phyloP scores from a whole-genome alignment of 306 rosid genomes.

The Hippophae rhamnoides region DNA sequence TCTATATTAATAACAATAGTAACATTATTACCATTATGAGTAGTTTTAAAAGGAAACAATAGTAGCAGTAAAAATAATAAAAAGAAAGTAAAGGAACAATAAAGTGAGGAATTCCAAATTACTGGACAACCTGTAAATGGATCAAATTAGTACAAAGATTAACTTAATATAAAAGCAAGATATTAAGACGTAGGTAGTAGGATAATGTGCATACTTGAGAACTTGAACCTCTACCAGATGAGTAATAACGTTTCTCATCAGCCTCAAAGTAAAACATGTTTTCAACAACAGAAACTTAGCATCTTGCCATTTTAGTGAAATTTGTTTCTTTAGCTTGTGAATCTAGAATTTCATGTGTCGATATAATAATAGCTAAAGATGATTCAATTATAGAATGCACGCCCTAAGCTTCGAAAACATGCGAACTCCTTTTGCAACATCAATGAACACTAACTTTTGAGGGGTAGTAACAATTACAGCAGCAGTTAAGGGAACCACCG shows the following conservation, averaged over 20 bases:
- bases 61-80: too few relatives aligned
- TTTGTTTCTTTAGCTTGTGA: too few relatives aligned
- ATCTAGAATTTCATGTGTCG: background rate
- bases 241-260: constrained; percentile 86
- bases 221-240: constrained; percentile 95
- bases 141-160: background rate
- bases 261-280: constrained; percentile 98
- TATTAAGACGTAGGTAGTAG: background rate
- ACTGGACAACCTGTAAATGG: constrained; percentile 78
- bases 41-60: too few relatives aligned
- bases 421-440: constrained; percentile 97
- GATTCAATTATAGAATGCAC: constrained; percentile 17
- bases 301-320: background rate
- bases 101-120: constrained; percentile 93
- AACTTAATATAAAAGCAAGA: too few relatives aligned
- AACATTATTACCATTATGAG: too few relatives aligned
- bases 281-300: constrained; percentile 55
- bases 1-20: too few relatives aligned
- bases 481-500: constrained; percentile 87
- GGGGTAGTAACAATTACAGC: constrained; percentile 98
- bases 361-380: background rate
- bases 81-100: too few relatives aligned
- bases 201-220: constrained; percentile 50
- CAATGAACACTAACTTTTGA: constrained; percentile 92
- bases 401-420: constrained; percentile 99